Base-by-base conservation (phyloP, 2,329 filamentous ascomycete genomes). In the Aspergillus piperis region DNA sequence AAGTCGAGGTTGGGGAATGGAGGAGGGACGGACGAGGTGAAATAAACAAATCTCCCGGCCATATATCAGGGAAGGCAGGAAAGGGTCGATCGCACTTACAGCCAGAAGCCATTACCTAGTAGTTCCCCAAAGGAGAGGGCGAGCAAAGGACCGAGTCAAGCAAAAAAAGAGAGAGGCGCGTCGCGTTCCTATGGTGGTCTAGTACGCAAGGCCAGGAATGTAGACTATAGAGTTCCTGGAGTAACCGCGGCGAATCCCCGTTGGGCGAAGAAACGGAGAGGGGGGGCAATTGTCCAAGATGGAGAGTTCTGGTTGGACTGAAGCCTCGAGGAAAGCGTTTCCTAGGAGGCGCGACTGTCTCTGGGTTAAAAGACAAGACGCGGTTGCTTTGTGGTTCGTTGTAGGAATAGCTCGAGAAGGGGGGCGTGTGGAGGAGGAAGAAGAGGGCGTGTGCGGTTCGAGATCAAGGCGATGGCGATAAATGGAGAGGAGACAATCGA, bases 151-250 rank as follows among this genome's bases (percentile, higher is more conserved):
- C 61, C 60, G 61, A 62, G 59, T 36, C 32, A 36, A 58, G 48
- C 30, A 30, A 58, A 27, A 61, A 62, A 62, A 63, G 59, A 49
- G 58, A 64, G 62, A 66, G 62, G 65, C 74, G 74, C 74, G 73
- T 73, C 73, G 74, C 73, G 74, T 77, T 70, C 71, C 73, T 64
- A 54, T 67, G 66, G 61, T 61, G 67, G 59, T 65, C 67, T 59
- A 30, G 27, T 30, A 75, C 71, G 73, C 73, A 76, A 76, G 73
- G 72, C 73, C 72, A 75, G 71, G 74, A 76, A 77, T 77, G 74
- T 72, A 71, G 69, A 69, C 70, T 75, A 74, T 75, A 60, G 69
- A 66, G 65, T 69, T 72, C 67, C 70, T 75, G 30, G 65, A 69
- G 73, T 74, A 73, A 76, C 72, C 49, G 59, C 63, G 65, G 64